phyloP scores from a whole-genome alignment of 257 asterid species.

The Rehmannia glutinosa region DNA sequence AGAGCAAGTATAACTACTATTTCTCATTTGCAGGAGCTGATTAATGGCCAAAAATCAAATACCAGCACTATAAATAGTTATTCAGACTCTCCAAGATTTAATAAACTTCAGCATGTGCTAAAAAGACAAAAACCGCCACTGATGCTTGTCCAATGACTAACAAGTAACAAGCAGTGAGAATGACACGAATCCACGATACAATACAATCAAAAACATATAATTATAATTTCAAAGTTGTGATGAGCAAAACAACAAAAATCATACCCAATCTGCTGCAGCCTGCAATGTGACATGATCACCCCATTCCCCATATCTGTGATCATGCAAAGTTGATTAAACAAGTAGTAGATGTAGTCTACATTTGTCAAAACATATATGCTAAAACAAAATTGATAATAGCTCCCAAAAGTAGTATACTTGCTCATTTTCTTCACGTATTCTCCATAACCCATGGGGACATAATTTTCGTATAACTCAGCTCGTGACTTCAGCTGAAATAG shows the following conservation, averaged over 20 bases:
- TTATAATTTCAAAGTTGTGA: no score
- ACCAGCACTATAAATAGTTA: no score
- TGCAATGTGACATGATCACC: conserved; percentile 93
- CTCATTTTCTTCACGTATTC: conserved; percentile 71
- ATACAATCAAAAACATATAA: no score
- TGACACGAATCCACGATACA: no score
- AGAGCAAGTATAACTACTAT: no score
- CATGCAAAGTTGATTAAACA: conserved; percentile 17
- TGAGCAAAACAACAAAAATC: background rate
- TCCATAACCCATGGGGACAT: conserved; percentile 70
- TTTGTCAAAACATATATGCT: background rate
- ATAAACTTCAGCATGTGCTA: no score
- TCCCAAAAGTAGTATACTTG: conserved; percentile 43
- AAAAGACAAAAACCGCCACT: no score
- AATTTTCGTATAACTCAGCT: conserved; percentile 56
- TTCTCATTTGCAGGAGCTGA: no score
- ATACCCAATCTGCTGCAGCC: conserved; percentile 93
- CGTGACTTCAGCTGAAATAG: conserved; percentile 54
- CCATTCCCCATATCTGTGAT: conserved; percentile 86
- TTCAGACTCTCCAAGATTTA: no score
- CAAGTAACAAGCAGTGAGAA: no score
- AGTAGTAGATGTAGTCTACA: conserved; percentile 8
- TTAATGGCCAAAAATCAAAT: no score
- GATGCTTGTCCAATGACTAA: no score
- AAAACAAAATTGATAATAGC: background rate